Evolutionary conservation across 2,329 filamentous ascomycete species (phyloP), one percentile per base, ranked within the genome.

Genomic region (Verruconis gallopava): DNA sequence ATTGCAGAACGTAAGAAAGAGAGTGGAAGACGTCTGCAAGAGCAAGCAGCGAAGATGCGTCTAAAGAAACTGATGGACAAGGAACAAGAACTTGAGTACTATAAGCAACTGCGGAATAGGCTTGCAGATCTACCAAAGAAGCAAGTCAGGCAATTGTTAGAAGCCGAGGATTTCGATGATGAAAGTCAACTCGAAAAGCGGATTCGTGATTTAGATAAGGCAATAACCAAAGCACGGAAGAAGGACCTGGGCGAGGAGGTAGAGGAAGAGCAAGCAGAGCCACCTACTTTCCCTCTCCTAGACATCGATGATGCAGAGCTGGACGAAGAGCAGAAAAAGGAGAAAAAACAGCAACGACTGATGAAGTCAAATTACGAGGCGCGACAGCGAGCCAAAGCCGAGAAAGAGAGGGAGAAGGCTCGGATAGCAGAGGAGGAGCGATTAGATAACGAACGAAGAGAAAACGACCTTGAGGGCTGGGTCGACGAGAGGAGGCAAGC

Each of bases 11-110:
- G 89, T 57, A 85, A 93, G 56, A 93, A 93, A 59, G 91, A 98
- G 62, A 91, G 85, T 51, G 91, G 91, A 0, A 73, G 91, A 48
- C 73, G 93, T 36, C 58, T 98, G 19, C 91, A 98, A 59, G 86
- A 95, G 53, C 91, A 98, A 61, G 91, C 91, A 0, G 89, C 89
- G 6, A 96, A 94, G 62, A 94, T 95, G 85, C 80, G 91, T 5
- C 67, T 98, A 1, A 91, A 98, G 49, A 93, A 93, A 55, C 69
- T 98, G 37, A 85, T 96, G 58, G 83, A 84, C 55, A 98, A 98
- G 61, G 91, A 98, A 62, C 79, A 93, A 56, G 88, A 96, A 57
- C 66, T 96, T 1, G 88, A 93, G 51, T 95, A 94, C 61, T 95
- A 88, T 68, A 86, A 85, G 56, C 76, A 85, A 45, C 65, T 98